Evolutionary conservation across 1,284 basidiomycete species (phyloP), one percentile per base, ranked within the genome.

Genomic region (Schizophyllum commune): DNA sequence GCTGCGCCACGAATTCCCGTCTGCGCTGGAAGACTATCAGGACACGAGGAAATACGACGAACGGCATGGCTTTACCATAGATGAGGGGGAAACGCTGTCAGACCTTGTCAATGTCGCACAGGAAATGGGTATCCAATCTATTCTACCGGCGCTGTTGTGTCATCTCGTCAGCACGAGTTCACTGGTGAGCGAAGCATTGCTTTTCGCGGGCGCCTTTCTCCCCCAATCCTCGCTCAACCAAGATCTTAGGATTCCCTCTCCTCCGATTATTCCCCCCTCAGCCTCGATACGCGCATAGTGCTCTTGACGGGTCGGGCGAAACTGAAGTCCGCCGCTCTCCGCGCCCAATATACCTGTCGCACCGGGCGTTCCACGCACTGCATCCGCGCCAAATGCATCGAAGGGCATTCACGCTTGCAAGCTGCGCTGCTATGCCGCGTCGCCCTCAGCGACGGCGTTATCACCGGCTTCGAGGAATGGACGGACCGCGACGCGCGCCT

Each of bases 1-100:
- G 21, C 55, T 63, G 1, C 20, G 13, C 13, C 57, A n/a, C 32
- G 59, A 61, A 54, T 58, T 60, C 33, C 62, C 62, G 39, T 47
- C 39, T 17, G 17, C 13, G 2, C 17, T 47, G 39, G 39, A 47
- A 17, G 39, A 47, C 39, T 47, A 47, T 47, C 39, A 47, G 39
- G 39, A 47, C 39, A 13, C 39, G 17, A 11, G 39, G 17, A 47
- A 47, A 11, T 47, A 47, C 39, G 39, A 47, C 8, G 39, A 47
- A 11, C 9, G 17, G 13, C 9, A 11, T 47, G 13, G 39, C 13
- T 47, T 47, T 47, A 11, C 9, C 17, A 11, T 47, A 11, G 39
- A 11, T 11, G 39, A 47, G 3, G 39, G 39, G 3, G 39, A 47
- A 17, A 47, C 39, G 13, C 8, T 9, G 8, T 17, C 9, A 11